Base-by-base conservation (phyloP, 495 filamentous ascomycete species). In the Hypoxylon trugodes region DNA sequence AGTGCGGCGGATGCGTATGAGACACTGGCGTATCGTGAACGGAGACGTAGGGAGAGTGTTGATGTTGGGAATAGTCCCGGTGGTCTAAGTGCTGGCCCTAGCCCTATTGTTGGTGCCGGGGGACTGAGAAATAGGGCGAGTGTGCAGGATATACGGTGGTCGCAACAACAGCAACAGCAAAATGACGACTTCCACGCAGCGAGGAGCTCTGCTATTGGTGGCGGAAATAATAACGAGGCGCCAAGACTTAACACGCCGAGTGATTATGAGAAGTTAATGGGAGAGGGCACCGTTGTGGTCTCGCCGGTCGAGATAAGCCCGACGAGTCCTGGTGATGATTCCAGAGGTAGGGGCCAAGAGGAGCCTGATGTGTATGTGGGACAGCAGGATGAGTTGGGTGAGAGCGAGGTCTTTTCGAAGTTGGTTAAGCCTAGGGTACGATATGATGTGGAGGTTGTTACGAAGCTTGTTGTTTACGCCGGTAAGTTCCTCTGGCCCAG, bases 391-490 rank as follows among this genome's bases (percentile, higher is more conserved):
- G 80, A 84, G 75, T 61, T 82, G 38, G 83, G 74, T 68, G 90
- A 96, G 68, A 86, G 83, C 61, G 90, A 96, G 68, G 86, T 98
- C 67, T 97, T 97, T 72, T 87, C 86, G 13, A 86, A 82, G 71
- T 83, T 98, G 48, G 87, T 93, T 52, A 93, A 87, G 74, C 92
- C 95, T 15, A 86, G 95, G 49, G 93, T 97, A 24, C 82, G 93
- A 61, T 98, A 98, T 70, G 95, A 98, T 77, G 94, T 97, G 6
- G 95, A 98, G 72, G 94, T 98, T 16, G 86, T 98, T 36, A 98
- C 95, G 13, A 98, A 97, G 77, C 78, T 98, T 48, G 89, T 98
- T 68, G 92, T 98, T 35, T 98, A 98, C 81, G 82, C 88, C 57
- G 95, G 94, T 96, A 79, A 62, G 85, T 78, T 42, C 45, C 18